A percentile compares a stretch with the other conserved stretches of the same genome.
Conservation (phyloP, 352 stramenopile genomes). For the Elongisporangium undulatum region DNA sequence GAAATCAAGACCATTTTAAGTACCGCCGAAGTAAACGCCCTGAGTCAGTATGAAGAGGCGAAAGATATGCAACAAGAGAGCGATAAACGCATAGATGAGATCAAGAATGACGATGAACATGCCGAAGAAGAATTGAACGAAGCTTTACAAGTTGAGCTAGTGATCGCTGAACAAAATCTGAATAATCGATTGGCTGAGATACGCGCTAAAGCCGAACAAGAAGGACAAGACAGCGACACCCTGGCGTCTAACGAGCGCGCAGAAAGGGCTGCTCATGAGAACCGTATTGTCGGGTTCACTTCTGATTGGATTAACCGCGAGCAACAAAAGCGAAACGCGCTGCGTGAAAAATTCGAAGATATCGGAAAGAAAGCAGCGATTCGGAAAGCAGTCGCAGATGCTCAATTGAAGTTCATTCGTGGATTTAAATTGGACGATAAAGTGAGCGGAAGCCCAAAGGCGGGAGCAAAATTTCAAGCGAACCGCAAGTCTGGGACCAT, state of each 20-base stretch:
- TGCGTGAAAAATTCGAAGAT: background rate
- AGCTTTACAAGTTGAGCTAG: background rate
- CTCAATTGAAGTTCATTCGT: slow-evolving; percentile 7
- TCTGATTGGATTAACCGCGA: background rate
- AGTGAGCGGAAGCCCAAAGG: background rate
- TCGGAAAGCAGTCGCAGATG: slow-evolving; percentile 13
- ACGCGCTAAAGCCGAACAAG: background rate
- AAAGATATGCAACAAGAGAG: background rate
- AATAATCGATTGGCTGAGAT: background rate
- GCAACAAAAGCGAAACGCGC: background rate
- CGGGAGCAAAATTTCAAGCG: background rate
- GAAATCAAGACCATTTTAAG: background rate
- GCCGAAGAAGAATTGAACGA: background rate
- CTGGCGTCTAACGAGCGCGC: background rate
- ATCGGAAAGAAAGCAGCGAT: slow-evolving; percentile 6
- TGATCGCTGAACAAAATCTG: background rate
- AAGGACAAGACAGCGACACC: background rate
- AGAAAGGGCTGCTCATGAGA: background rate
- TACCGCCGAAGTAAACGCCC: background rate
- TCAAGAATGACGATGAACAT: background rate
- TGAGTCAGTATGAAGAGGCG: background rate
- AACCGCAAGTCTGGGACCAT: background rate
- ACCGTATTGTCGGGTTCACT: background rate
- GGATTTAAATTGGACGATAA: background rate
- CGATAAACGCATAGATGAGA: background rate